These are phyloP conservation scores for Sicyos baderoa DNA, from an alignment of 306 rosid genomes.

Conservation along the genomic window DNA sequence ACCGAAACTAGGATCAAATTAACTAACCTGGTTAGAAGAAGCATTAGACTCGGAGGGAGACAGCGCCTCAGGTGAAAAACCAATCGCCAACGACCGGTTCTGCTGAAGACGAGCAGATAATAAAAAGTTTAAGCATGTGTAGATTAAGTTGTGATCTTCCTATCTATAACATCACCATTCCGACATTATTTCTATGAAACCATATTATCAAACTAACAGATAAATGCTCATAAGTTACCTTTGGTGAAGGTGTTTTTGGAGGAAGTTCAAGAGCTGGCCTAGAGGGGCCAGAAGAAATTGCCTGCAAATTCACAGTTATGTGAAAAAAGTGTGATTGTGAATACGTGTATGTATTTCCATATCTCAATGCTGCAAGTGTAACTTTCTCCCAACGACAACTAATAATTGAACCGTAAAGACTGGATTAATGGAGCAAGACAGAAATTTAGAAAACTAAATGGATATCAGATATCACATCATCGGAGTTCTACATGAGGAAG, in stretches of 20 bases:
- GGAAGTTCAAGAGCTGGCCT: slow-evolving; percentile 42
- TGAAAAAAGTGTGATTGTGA: not conserved
- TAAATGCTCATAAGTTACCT: slow-evolving; percentile 36
- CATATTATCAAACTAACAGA: not conserved
- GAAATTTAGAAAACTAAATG: not conserved
- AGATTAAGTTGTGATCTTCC: not conserved
- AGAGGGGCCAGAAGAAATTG: slow-evolving; percentile 42
- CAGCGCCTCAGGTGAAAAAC: slow-evolving; percentile 26
- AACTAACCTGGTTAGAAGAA: slow-evolving; percentile 46
- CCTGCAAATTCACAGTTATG: not conserved
- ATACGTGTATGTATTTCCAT: not conserved
- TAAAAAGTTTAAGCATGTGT: not conserved
- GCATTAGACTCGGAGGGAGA: slow-evolving; percentile 33
- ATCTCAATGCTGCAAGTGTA: not conserved
- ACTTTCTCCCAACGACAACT: not conserved
- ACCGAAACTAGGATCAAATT: not conserved
- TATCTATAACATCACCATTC: not conserved
- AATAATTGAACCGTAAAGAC: not conserved
- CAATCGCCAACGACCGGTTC: slow-evolving; percentile 38
- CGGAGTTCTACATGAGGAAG: no score
- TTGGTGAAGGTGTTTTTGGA: slow-evolving; percentile 48
- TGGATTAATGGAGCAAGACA: not conserved
- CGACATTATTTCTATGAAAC: not conserved
- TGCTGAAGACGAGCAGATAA: slow-evolving; percentile 21
- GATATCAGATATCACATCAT: not conserved